Conservation (phyloP, 2,329 filamentous ascomycete genomes). For the Cladophialophora chaetospira region DNA sequence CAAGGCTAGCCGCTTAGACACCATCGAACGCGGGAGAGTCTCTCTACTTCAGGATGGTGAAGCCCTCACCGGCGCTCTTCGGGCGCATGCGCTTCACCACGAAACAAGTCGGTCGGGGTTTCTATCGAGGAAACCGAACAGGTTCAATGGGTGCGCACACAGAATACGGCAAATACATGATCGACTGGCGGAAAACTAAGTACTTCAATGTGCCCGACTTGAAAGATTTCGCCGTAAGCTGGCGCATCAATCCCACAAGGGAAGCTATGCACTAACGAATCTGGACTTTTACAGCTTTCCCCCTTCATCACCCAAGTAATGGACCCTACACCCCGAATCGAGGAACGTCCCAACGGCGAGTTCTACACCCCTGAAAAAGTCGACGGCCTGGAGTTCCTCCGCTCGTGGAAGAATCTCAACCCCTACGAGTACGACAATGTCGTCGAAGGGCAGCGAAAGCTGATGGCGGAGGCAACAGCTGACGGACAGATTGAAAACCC, state of each 20-base stretch:
- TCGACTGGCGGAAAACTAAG: conserved; percentile 85
- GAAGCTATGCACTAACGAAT: conserved; percentile 14
- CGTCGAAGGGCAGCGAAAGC: conserved; percentile 11
- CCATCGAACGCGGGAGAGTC: not conserved
- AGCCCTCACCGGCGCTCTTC: conserved; percentile 28
- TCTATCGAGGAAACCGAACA: conserved; percentile 93
- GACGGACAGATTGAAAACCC: not conserved
- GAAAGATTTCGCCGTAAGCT: conserved; percentile 68
- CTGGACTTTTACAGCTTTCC: conserved; percentile 40
- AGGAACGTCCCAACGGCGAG: conserved; percentile 12
- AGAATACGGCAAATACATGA: conserved; percentile 77
- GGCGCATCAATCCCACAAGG: not conserved
- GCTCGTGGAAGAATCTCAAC: conserved; percentile 22
- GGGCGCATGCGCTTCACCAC: conserved; percentile 65
- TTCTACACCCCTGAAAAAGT: conserved; percentile 14
- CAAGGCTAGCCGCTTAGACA: too few species aligned
- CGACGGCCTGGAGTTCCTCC: conserved; percentile 23
- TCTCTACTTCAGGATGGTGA: conserved; percentile 26
- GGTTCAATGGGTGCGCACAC: conserved; percentile 86
- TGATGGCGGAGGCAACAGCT: not conserved
- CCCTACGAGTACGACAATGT: conserved; percentile 20
- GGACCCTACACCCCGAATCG: conserved; percentile 35
- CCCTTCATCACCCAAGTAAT: conserved; percentile 50
- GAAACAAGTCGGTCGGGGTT: conserved; percentile 89
- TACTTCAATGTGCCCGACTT: conserved; percentile 82